Evolutionary conservation across 208 protist species (phyloP), one percentile per base, ranked within the genome.

Genomic region (Leishmania arabica): DNA sequence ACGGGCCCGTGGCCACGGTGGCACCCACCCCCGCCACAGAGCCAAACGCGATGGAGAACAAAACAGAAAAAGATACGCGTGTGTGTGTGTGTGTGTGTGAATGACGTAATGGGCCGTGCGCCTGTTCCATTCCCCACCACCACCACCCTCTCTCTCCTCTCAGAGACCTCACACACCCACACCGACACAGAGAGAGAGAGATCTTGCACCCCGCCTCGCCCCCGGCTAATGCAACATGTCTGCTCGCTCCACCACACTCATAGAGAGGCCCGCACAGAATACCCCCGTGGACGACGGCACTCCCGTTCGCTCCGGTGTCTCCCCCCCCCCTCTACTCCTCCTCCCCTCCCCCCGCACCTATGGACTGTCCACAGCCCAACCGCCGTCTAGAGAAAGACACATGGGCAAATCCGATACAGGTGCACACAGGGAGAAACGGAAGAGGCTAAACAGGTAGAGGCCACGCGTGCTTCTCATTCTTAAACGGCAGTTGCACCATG

Each of bases 341-440:
- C 34, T 37, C 34, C 34, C 34, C 34, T 37, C 34, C 34, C 9
- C n/a, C 34, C 3, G 19, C 31, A 72, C 40, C 9, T 34, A 19
- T 17, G 8, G 24, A 19, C 42, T 51, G 13, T 2, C 7, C 31
- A 49, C 19, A 49, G 9, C 40, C 24, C 42, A 34, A 72, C 1
- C 4, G 6, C 27, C n/a, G 74, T 49, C 73, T 9, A 31, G 73
- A 77, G 13, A 86, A 62, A 72, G 37, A 79, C 19, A 79, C 73
- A 62, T 62, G 49, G 51, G 17, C 34, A n/a, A 27, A 72, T 72
- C 42, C 42, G 17, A 21, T 21, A 51, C 68, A 42, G 24, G 24
- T 3, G 9, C 42, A 72, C 68, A 53, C 27, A 19, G 24, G 27
- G 24, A n/a, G 31, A 45, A 51, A 3, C 19, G 8, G n/a, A 49